Percentiles rank a stretch among this genome's conserved stretches.
Evolutionary conservation across 495 filamentous ascomycete genomes (phyloP).

Genomic region (Neurospora tetraspora): DNA sequence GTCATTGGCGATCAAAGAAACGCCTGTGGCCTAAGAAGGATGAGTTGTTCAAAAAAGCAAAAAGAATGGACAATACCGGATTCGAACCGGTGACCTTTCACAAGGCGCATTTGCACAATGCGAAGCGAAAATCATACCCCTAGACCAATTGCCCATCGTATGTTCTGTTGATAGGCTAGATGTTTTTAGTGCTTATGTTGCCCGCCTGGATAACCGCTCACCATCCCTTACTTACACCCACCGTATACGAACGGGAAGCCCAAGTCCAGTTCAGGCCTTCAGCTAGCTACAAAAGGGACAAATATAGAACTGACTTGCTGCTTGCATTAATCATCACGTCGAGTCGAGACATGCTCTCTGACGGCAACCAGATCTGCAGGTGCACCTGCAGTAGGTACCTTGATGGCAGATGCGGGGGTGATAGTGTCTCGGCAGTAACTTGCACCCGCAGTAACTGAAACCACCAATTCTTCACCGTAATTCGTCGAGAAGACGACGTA

Average conservation of each 20-base stretch:
- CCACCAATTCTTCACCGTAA: no score
- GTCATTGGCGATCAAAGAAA: background rate
- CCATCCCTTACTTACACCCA: no score
- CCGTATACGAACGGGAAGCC: no score
- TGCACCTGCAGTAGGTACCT: background rate
- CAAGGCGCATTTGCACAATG: conserved; percentile 4
- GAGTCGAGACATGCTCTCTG: no score
- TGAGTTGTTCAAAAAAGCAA: background rate
- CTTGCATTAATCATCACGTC: no score
- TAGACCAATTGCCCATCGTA: conserved; percentile 9
- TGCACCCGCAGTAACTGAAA: background rate
- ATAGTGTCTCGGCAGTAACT: background rate
- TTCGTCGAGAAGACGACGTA: no score
- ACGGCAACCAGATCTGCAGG: no score
- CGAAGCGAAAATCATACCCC: conserved; percentile 14
- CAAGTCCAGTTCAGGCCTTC: no score
- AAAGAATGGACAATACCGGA: conserved; percentile 7
- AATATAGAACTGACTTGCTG: no score
- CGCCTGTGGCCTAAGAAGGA: background rate
- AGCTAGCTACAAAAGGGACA: no score
- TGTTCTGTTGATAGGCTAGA: background rate
- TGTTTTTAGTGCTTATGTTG: no score
- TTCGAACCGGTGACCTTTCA: conserved; percentile 11
- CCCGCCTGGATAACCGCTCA: no score
- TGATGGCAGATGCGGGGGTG: background rate